Evolutionary conservation across 139 green algal species (phyloP).

Genomic region (Bryopsis sp.): DNA sequence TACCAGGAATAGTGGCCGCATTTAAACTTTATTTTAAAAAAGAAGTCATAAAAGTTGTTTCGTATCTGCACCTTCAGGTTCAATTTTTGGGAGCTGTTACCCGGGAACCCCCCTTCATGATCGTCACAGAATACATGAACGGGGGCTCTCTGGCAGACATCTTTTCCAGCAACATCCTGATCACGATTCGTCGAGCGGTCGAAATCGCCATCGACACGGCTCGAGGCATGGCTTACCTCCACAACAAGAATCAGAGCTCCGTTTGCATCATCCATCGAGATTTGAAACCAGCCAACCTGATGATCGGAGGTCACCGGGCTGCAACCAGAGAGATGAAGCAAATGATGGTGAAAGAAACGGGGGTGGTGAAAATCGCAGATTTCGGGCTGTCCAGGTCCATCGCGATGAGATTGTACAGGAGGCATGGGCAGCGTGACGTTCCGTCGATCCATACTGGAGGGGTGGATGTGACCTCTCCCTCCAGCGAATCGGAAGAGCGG

Average conservation of each 20-base stretch:
- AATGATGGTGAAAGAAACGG: conserved; percentile 53
- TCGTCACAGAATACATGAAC: conserved; percentile 59
- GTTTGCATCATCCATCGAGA: conserved; percentile 61
- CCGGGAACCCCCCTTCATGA: conserved; percentile 73
- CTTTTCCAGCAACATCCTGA: conserved; percentile 22
- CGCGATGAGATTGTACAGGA: conserved; percentile 3
- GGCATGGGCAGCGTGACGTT: not conserved
- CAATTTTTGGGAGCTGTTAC: conserved; percentile 85
- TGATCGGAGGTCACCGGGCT: conserved; percentile 54
- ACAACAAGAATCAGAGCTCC: conserved; percentile 60
- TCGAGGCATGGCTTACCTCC: conserved; percentile 79
- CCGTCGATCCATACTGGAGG: not conserved
- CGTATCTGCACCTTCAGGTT: conserved; percentile 22
- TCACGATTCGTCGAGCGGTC: conserved; percentile 39
- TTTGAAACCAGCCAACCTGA: conserved; percentile 89
- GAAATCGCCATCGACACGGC: conserved; percentile 81
- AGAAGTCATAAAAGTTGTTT: not conserved
- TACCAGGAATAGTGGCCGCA: no score
- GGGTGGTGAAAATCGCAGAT: conserved; percentile 76
- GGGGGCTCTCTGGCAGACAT: conserved; percentile 33
- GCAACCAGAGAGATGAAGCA: not conserved
- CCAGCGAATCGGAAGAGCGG: no score
- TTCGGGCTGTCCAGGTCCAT: conserved; percentile 78
- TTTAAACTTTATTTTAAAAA: not conserved
- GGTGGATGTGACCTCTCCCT: no score